A percentile compares a stretch with the other conserved stretches of the same genome.
Evolutionary conservation across 371 early-diverging fungal species (phyloP).

Genomic region (Lichtheimia ramosa): DNA sequence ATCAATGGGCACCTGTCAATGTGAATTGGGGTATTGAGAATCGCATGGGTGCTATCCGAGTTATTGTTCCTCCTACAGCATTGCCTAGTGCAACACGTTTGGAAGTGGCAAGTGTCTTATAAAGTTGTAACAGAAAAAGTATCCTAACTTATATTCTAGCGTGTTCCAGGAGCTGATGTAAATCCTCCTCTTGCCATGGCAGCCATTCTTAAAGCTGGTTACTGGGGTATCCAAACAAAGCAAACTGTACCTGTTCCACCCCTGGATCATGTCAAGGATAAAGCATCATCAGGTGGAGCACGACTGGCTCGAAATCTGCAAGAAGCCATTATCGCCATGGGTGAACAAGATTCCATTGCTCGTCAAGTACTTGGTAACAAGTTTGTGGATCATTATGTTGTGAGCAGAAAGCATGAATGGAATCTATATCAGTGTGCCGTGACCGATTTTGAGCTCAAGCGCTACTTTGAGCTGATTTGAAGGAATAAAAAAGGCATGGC

Average conservation of each 20-base stretch:
- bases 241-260: conserved; percentile 52
- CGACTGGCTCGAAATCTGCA: conserved; percentile 65
- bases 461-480: conserved; percentile 73
- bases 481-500: no score
- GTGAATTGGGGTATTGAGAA: conserved; percentile 83
- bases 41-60: conserved; percentile 73
- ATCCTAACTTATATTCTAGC: no score
- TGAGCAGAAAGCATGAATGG: conserved; percentile 76
- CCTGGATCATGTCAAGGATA: conserved; percentile 14
- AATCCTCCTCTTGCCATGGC: conserved; percentile 80
- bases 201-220: conserved; percentile 77
- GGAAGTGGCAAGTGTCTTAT: conserved; percentile 74
- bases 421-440: conserved; percentile 72
- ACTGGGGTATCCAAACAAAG: conserved; percentile 71
- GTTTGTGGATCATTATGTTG: conserved; percentile 79
- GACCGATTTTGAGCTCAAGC: conserved; percentile 75
- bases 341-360: conserved; percentile 66
- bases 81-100: conserved; percentile 66
- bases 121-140: no score
- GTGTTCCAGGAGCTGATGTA: conserved; percentile 84
- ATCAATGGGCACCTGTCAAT: conserved; percentile 86
- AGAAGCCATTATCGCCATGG: conserved; percentile 70
- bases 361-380: conserved; percentile 74
- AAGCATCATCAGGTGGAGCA: conserved; percentile 23
- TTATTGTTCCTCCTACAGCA: conserved; percentile 75